A percentile compares a stretch with the other conserved stretches of the same genome.
These are phyloP conservation scores for Conidiobolus incongruus DNA, from an alignment of 371 early-diverging fungal species.

Conservation along the genomic window DNA sequence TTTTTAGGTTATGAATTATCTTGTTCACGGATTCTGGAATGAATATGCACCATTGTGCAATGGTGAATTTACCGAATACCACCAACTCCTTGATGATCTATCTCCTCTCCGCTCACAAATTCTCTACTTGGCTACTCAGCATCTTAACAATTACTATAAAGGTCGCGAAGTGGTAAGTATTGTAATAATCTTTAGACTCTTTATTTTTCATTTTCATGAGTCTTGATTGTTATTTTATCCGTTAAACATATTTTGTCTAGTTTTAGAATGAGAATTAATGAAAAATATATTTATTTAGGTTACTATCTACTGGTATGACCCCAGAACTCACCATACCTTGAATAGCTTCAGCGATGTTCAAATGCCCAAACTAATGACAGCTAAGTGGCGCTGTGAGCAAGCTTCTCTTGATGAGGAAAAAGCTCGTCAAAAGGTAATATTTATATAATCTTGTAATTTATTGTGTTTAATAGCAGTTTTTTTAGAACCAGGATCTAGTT, in stretches of 20 bases:
- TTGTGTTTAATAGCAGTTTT: background rate
- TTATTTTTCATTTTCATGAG: too few species aligned
- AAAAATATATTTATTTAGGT: constrained; percentile 8
- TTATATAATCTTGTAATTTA: background rate
- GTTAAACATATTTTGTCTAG: background rate
- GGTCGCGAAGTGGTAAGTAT: constrained; percentile 34
- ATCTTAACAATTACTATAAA: constrained; percentile 34
- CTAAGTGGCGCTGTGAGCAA: constrained; percentile 16
- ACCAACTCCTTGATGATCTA: constrained; percentile 27
- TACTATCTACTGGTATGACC: constrained; percentile 33
- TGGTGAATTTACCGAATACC: constrained; percentile 59
- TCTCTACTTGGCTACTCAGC: constrained; percentile 27
- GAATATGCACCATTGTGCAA: constrained; percentile 33
- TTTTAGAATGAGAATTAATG: constrained; percentile 5
- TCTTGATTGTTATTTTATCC: too few species aligned
- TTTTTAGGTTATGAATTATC: too few species aligned
- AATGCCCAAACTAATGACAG: constrained; percentile 10
- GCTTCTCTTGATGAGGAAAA: constrained; percentile 13
- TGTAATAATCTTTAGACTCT: constrained; percentile 8
- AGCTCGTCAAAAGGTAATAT: constrained; percentile 10
- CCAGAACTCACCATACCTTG: constrained; percentile 21
- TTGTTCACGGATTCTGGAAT: too few species aligned
- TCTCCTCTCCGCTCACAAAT: constrained; percentile 32
- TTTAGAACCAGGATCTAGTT: background rate
- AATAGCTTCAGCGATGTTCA: constrained; percentile 9